Evolutionary conservation across 176 grass and related monocot species (phyloP), one percentile per base, ranked within the genome.

Genomic region (Rhipidocladum racemiflorum): DNA sequence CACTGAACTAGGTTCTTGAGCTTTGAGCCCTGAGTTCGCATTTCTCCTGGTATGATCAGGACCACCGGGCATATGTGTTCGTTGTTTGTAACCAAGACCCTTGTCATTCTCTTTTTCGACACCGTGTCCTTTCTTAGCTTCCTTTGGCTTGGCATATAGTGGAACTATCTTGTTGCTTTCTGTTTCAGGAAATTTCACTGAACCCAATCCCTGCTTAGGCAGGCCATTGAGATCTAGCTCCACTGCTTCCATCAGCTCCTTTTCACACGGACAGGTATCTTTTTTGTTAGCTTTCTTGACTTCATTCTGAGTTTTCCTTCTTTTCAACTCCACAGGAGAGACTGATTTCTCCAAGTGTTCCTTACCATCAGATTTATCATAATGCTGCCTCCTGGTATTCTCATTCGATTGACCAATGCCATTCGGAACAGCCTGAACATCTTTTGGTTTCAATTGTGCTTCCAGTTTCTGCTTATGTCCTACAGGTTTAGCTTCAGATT

Each of bases 221-320:
- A 86, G 36, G 50, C 91, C 86, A 74, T 86, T 60, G 18, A 87
- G 85, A 53, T 90, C 88, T 74, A 90, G 77, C 82, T 88, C 71
- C 7, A 89, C 86, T 70, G 76, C 83, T 68, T 82, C 87, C 79
- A 89, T 74, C 57, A 87, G 55, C 30, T 72, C 78, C 53, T 72
- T 77, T 74, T 78, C 66, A 0, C 44, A 74, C 71, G 79, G 84
- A 10, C 53, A 51, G 15, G 0, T 4, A 53, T 71, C 64, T 61
- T 75, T 89, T 65, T 69, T 81, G 45, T 36, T 70, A 66, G 74
- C 21, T 78, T 81, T 92, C 18, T 65, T 64, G 50, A 59, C 80
- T 88, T 84, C 89, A 61, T 81, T 88, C 50, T 81, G 57, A 79
- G 36, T 35, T 32, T 83, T 46, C 36, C 71, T 84, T 78, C 20